Evolutionary conservation across 768 basidiomycete genomes (phyloP), one percentile per base, ranked within the genome.

Genomic region (Pleurotus djamor): DNA sequence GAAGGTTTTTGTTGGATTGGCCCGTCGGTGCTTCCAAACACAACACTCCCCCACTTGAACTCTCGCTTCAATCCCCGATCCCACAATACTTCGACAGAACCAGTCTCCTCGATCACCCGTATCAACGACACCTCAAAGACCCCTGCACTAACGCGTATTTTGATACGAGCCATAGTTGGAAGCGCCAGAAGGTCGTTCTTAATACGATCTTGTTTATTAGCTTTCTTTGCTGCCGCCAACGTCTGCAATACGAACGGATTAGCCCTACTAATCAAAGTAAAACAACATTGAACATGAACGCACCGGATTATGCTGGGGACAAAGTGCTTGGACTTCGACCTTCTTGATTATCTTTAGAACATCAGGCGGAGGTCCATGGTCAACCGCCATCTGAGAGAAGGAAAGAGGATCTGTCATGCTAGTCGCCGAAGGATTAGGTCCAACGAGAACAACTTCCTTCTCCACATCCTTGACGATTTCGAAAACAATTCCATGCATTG

Each of bases 271-370:
- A 28, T 21, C 17, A 45, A 1, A 54, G 16, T 16, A 59, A 58
- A 21, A 17, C n/a, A 37, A 52, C 38, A 55, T 14, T 33, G 49
- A 44, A 50, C 21, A 28, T 28, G 43, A 55, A 54, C 44, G 62
- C 69, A 96, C 95, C 7, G 94, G 94, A 66, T 97, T 98, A 68
- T 98, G 96, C 65, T 91, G 88, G 1, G 87, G 75, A 68, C 96
- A 98, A 3, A 96, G 71, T 10, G 94, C 77, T 64, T 92, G 85
- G 4, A 92, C 82, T 64, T 87, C 86, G 6, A 80, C 69, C 72
- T 94, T 94, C 76, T 78, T 87, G 68, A 94, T 84, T 33, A 82
- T 75, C 72, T 88, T 91, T 62, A 91, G 71, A 13, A 87, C 77
- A 16, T 68, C 72, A 33, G 69, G 63, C 36, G 51, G 54, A 8